These are phyloP conservation scores for Chamaecrista fasciculata DNA, from an alignment of 306 rosid genomes.

Conservation along the genomic window DNA sequence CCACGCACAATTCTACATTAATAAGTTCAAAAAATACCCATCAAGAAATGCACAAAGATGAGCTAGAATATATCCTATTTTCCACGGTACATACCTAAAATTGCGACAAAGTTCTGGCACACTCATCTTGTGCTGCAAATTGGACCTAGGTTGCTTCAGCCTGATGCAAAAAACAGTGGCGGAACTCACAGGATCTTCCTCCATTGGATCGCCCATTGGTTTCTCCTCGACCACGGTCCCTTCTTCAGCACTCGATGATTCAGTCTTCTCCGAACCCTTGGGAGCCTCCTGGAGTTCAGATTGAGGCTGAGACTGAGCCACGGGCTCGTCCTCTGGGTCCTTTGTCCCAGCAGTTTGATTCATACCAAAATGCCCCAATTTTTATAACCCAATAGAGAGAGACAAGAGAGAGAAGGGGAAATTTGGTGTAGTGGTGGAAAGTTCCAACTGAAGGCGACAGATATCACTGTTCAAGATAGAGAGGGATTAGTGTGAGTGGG, in stretches of 20 bases:
- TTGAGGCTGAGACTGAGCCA: slow-evolving; percentile 41
- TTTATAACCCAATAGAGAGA: slow-evolving; percentile 44
- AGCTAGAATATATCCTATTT: background rate
- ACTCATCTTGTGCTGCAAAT: slow-evolving; percentile 81
- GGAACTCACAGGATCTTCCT: slow-evolving; percentile 56
- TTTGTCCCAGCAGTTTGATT: slow-evolving; percentile 55
- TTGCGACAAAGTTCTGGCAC: slow-evolving; percentile 93
- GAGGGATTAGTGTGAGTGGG: slow-evolving; percentile 36
- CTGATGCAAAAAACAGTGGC: slow-evolving; percentile 76
- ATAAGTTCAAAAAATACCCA: background rate
- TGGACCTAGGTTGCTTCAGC: slow-evolving; percentile 68
- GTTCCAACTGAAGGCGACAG: slow-evolving; percentile 99
- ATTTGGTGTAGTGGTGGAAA: slow-evolving; percentile 65
- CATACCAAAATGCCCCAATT: slow-evolving; percentile 57
- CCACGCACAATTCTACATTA: background rate
- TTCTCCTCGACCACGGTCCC: slow-evolving; percentile 31
- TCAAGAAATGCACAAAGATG: background rate
- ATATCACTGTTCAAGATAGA: slow-evolving; percentile 52
- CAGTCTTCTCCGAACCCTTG: slow-evolving; percentile 45
- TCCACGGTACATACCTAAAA: slow-evolving; percentile 56
- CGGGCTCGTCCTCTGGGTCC: slow-evolving; percentile 60
- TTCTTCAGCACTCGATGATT: slow-evolving; percentile 40
- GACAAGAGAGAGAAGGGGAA: slow-evolving; percentile 21
- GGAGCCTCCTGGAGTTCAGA: slow-evolving; percentile 33
- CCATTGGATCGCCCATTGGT: slow-evolving; percentile 57